Base-by-base conservation (phyloP, 208 protist species). In the Leishmania tropica region DNA sequence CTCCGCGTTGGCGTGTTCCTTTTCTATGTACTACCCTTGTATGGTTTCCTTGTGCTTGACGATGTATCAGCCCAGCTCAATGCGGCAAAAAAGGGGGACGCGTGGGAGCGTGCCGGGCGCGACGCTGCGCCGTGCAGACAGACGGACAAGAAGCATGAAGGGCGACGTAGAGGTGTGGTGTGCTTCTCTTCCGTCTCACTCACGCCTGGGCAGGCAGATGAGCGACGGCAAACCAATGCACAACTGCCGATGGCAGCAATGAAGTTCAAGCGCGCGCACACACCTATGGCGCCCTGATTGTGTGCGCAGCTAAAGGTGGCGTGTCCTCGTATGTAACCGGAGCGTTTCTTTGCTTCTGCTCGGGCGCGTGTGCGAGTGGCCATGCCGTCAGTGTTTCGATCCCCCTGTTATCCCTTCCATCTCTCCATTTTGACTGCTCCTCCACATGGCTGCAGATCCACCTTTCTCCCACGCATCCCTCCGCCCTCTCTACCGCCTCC, bases 171-270 rank as follows among this genome's bases (percentile, higher is more conserved):
- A 28, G 24, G 67, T 48, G 67, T 10, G 35, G 35, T 11, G 40
- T 37, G 3, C 11, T 19, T 31, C 68, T 74, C 40, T 74, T 53
- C 45, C 47, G 17, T 31, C 21, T 35, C 42, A 3, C 70, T 35
- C 28, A 74, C 70, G 24, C 70, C 48, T 74, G 45, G 11, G 11
- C 70, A 74, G 24, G 70, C 70, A 54, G 70, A 74, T 51, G 70
- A 51, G 70, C 28, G 48, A 8, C 70, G 45, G 11, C 31, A 35
- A n/a, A 35, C 28, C 70, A 35, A 51, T 53, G 10, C 28, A 19
- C 45, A 47, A 35, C 8, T 37, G 8, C 28, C 10, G 24, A 54
- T 10, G 51, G 42, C 13, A 4, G 24, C 40, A 35, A 54, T 53
- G 70, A 31, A 74, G 37, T 10, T 47, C 42, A 54, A 31, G 3